Evolutionary conservation across 345 rosid species (phyloP), one percentile per base, ranked within the genome.

Genomic region (Alliaria petiolata): DNA sequence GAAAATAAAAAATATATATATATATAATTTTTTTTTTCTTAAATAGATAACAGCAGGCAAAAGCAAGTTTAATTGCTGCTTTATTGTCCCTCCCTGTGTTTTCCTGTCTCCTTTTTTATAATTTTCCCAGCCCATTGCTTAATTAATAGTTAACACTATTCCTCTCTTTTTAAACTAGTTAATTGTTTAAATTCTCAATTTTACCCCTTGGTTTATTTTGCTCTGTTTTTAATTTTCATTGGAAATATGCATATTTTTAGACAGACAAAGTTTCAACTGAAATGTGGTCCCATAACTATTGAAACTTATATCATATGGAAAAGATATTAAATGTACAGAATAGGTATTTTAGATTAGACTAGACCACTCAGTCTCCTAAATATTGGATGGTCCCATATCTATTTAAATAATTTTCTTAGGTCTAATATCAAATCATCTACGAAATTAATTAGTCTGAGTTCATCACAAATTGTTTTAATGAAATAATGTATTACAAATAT

Each of bases 21-120:
- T n/a, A n/a, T n/a, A n/a, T n/a, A n/a, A n/a, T 22, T 22, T 22
- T 22, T 22, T 22, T 22, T 22, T 22, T 22, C 1, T 1, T 22
- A 22, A 22, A 22, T 22, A 22, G 25, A 22, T 22, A 53, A 34
- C 19, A 80, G 67, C 85, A 80, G 83, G 84, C 88, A 84, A 83
- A 42, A 70, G 78, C 62, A 65, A 79, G 82, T 83, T 71, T 57
- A 72, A 74, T 7, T 78, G 78, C 79, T 81, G 58, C 38, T 53
- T 53, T 53, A 53, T 53, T 53, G 58, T 53, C 57, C 19, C 36
- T 52, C 12, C 19, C 36, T 26, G 17, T 52, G 19, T 76, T 66
- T 60, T 76, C 34, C 56, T 26, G 61, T 69, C 69, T 26, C 75
- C 52, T n/a, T n/a, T 26, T 30, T 7, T 7, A 7, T 25, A 16